phyloP scores from a whole-genome alignment of 2,329 filamentous ascomycete genomes.

The Fusarium foetens region DNA sequence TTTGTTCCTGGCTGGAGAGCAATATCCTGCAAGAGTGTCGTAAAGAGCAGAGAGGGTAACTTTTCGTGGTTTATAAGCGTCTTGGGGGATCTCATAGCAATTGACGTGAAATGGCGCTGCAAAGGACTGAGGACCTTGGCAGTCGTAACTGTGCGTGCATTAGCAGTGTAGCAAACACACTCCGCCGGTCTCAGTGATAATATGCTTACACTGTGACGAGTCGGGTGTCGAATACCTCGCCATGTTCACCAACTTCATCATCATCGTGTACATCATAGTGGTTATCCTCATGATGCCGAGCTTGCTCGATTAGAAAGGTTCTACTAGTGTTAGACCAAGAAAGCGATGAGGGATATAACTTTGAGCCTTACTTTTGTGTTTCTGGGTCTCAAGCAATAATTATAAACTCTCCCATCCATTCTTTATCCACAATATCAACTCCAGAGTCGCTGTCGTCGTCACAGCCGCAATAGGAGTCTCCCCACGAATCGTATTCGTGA shows the following conservation, averaged over 20 bases:
- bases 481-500: too few relatives aligned
- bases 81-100: background rate
- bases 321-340: background rate
- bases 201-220: background rate
- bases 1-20: too few relatives aligned
- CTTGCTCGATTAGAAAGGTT: background rate
- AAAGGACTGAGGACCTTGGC: background rate
- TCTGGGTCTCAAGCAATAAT: background rate
- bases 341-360: rapidly evolving
- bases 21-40: too few relatives aligned
- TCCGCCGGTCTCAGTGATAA: rapidly evolving
- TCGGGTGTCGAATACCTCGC: background rate
- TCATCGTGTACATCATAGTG: background rate
- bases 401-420: background rate
- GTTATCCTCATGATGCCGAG: background rate
- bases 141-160: background rate
- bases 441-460: background rate
- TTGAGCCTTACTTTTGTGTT: background rate
- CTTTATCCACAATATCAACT: background rate
- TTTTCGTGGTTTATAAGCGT: too few relatives aligned
- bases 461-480: too few relatives aligned
- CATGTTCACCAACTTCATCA: background rate
- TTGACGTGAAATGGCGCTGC: background rate
- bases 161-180: background rate
- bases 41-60: too few relatives aligned